Base-by-base conservation (phyloP, 164 flowering plant genomes). In the Berberis vulgaris region DNA sequence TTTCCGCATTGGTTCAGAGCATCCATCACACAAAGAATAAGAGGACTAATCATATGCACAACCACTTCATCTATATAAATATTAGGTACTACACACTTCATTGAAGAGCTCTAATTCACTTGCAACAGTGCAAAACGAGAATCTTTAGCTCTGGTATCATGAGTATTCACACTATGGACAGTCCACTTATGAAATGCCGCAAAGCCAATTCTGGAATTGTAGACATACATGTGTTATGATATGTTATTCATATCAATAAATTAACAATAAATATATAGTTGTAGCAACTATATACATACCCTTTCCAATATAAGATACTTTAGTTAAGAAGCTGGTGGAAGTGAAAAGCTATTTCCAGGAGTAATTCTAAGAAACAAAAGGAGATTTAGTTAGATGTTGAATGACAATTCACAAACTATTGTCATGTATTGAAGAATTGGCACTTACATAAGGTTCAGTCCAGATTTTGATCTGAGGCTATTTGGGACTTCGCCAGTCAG, bases 401-500 rank as follows among this genome's bases (percentile, higher is more conserved):
- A 52, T 61, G 12, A 63, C 26, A 46, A 61, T 57, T 43, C 7
- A 44, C 65, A 61, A 42, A 26, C 57, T 41, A 59, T 4, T 12
- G 43, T 26, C 55, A 62, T 49, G 41, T 62, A n/a, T 11, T 40
- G 58, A 59, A 41, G 62, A 56, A 38, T 41, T 59, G 10, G 57
- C 10, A 66, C 83, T 79, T 70, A 89, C 98, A 70, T 85, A 40
- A 90, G 73, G 63, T 71, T 64, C 74, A 88, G 69, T 60, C 90
- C 96, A 45, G 83, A 75, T 67, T 82, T 87, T 62, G 60, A 68
- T 49, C 6, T 46, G 11, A 89, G 88, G 67, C 72, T 77, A 57
- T 42, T 69, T 13, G 98, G 98, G 65, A 93, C 72, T 73, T 75
- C 76, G 58, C 97, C 97, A 47, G 86, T 85, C 70, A 93, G 73